Base-by-base conservation (phyloP, 208 protist genomes). In the Borovskyia barvae region DNA sequence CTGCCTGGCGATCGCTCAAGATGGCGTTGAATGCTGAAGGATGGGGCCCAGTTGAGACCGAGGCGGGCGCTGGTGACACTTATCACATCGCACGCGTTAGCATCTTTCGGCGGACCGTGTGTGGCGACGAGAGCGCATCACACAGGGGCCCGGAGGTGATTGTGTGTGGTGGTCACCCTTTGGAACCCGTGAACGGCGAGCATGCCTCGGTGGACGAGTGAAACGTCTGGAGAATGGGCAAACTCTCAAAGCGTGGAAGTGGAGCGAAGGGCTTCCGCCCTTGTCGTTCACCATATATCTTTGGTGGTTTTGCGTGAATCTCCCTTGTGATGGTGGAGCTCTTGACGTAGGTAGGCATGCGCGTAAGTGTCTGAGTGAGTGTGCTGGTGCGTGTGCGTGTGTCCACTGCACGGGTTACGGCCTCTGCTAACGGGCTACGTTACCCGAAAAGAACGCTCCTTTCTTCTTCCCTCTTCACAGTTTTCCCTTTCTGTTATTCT, bases 21-120 rank as follows among this genome's bases (percentile, higher is more conserved):
- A 43, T 58, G 26, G 63, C 54, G 32, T 28, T 85, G 25, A 76
- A 76, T 22, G 51, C 76, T 2, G 85, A 88, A 42, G 81, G 85
- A 17, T 92, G 85, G 85, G 63, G 54, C 22, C 28, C 73, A 0
- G 75, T 76, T 15, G 64, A 77, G 63, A 53, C 25, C 19, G 77
- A 73, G 42, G 55, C 37, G 15, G 61, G 62, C 8, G 65, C 55
- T 17, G 66, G 71, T 0, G 71, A 74, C 24, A 41, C 59, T n/a
- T 73, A 68, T 39, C 56, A 70, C 45, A 43, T 82, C n/a, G 6
- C 15, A 2, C 47, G 50, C 12, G 54, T 71, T n/a, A n/a, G n/a
- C n/a, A n/a, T n/a, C n/a, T n/a, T n/a, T n/a, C n/a, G n/a, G n/a
- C n/a, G n/a, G n/a, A n/a, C n/a, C 19, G 37, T 32, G 3, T 17